phyloP scores from a whole-genome alignment of 441 rosid species.

The Bocquillonia castaneifolia region DNA sequence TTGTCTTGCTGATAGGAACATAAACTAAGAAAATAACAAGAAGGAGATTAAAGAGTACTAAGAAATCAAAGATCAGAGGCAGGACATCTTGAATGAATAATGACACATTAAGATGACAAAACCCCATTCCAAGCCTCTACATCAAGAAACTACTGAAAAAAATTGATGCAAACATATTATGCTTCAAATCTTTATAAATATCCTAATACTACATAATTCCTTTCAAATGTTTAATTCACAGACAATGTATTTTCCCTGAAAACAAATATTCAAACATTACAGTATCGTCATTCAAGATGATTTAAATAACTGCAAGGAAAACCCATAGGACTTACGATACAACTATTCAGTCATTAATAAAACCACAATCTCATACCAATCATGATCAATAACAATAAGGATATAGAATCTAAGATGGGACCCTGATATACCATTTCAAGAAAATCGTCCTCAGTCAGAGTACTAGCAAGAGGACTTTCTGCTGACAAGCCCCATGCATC shows the following conservation, averaged over 20 bases:
- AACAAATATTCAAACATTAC: neutral
- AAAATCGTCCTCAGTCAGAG: slow-evolving; percentile 82
- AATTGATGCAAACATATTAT: neutral
- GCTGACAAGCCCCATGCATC: slow-evolving; percentile 74
- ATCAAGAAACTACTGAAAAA: neutral
- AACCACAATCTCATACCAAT: slow-evolving; percentile 7
- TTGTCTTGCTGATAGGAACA: neutral
- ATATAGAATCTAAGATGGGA: slow-evolving; percentile 23
- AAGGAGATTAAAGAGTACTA: neutral
- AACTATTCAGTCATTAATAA: slow-evolving; percentile 1
- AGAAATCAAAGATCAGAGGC: neutral
- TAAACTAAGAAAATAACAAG: neutral
- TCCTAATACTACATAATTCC: neutral
- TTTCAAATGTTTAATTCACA: neutral
- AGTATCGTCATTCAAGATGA: neutral
- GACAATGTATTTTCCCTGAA: neutral
- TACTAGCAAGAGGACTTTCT: slow-evolving; percentile 75
- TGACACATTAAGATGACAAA: neutral
- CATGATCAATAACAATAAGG: slow-evolving; percentile 20
- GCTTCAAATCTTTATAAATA: slow-evolving; percentile 1
- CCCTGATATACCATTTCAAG: slow-evolving; percentile 77
- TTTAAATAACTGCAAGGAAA: slow-evolving; percentile 4
- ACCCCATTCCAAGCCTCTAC: neutral
- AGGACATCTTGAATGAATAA: neutral
- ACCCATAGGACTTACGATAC: slow-evolving; percentile 1